Conservation (phyloP, 352 stramenopile genomes). For the Stramenopiles sp. region DNA sequence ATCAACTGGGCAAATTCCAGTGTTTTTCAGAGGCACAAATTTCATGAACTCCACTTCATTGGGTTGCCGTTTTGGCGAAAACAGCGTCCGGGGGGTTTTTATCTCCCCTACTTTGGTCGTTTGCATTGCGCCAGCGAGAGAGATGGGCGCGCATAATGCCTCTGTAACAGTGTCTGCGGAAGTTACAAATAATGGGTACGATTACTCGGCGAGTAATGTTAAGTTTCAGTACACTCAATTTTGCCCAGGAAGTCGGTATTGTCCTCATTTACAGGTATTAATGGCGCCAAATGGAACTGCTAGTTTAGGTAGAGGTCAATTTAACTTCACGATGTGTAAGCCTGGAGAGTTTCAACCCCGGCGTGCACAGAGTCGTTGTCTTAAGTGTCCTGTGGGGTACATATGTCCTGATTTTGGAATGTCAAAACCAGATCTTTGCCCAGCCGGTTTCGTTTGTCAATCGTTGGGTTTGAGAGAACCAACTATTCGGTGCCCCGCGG, state of each 20-base stretch:
- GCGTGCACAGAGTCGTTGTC: slow-evolving; percentile 42
- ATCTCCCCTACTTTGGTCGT: slow-evolving; percentile 43
- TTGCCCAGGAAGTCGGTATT: slow-evolving; percentile 41
- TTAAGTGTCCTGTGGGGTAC: slow-evolving; percentile 76
- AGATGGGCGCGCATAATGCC: slow-evolving; percentile 29
- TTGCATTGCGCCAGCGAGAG: slow-evolving; percentile 50
- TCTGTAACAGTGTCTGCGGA: slow-evolving; percentile 41
- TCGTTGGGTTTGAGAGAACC: slow-evolving; percentile 50
- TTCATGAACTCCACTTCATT: slow-evolving; percentile 70
- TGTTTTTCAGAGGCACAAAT: slow-evolving; percentile 75
- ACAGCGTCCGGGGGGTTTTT: slow-evolving; percentile 44
- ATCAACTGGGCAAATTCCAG: slow-evolving; percentile 44
- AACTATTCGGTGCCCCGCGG: slow-evolving; percentile 54
- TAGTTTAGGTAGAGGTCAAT: slow-evolving; percentile 57
- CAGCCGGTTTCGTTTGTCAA: slow-evolving; percentile 72
- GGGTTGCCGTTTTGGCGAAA: slow-evolving; percentile 56
- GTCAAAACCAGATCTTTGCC: slow-evolving; percentile 61
- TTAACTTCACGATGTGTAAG: slow-evolving; percentile 79
- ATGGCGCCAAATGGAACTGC: slow-evolving; percentile 65
- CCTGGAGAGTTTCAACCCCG: slow-evolving; percentile 77
- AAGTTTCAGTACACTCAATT: slow-evolving; percentile 45
- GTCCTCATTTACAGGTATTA: slow-evolving; percentile 32
- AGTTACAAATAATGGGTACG: slow-evolving; percentile 51
- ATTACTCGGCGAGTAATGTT: slow-evolving; percentile 28
- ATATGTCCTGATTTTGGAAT: slow-evolving; percentile 75